Percentiles rank a stretch among this genome's conserved stretches.
These are phyloP conservation scores for Fusarium tupiense DNA, from an alignment of 2,329 filamentous ascomycete species.

Conservation along the genomic window DNA sequence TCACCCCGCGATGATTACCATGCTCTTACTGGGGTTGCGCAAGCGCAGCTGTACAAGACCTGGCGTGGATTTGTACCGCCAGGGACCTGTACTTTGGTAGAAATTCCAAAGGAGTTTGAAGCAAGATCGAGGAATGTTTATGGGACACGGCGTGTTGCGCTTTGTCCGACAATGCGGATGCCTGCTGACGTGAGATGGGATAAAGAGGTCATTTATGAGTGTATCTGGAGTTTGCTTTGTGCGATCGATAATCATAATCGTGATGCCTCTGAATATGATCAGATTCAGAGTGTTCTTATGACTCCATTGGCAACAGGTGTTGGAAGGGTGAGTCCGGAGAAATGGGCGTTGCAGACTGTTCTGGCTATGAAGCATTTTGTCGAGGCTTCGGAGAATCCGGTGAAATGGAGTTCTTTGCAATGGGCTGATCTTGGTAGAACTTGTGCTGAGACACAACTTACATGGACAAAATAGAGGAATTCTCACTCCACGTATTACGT, in stretches of 20 bases:
- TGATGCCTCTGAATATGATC: slow-evolving; percentile 6
- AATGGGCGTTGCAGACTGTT: slow-evolving; percentile 61
- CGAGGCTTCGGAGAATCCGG: slow-evolving; percentile 55
- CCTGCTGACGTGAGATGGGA: slow-evolving; percentile 59
- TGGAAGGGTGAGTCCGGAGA: slow-evolving; percentile 55
- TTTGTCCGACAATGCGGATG: slow-evolving; percentile 64
- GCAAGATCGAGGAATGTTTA: slow-evolving; percentile 49
- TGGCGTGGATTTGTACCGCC: slow-evolving; percentile 62
- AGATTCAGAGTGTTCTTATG: slow-evolving; percentile 58
- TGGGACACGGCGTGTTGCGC: slow-evolving; percentile 55
- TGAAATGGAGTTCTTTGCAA: slow-evolving; percentile 53
- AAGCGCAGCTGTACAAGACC: slow-evolving; percentile 55
- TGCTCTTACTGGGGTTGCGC: slow-evolving; percentile 57
- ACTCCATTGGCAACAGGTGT: slow-evolving; percentile 62
- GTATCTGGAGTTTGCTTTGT: slow-evolving; percentile 62
- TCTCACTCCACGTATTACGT: background rate
- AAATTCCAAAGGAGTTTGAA: slow-evolving; percentile 52
- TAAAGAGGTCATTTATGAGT: slow-evolving; percentile 63
- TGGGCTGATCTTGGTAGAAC: slow-evolving; percentile 45
- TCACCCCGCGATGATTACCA: slow-evolving; percentile 56
- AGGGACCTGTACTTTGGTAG: slow-evolving; percentile 59
- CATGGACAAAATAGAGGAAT: background rate
- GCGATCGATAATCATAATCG: slow-evolving; percentile 60
- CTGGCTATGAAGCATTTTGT: slow-evolving; percentile 63
- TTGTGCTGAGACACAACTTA: slow-evolving; percentile 18